A percentile compares a stretch with the other conserved stretches of the same genome.
phyloP scores from a whole-genome alignment of 2,329 filamentous ascomycete species.

The Epichloe typhina region DNA sequence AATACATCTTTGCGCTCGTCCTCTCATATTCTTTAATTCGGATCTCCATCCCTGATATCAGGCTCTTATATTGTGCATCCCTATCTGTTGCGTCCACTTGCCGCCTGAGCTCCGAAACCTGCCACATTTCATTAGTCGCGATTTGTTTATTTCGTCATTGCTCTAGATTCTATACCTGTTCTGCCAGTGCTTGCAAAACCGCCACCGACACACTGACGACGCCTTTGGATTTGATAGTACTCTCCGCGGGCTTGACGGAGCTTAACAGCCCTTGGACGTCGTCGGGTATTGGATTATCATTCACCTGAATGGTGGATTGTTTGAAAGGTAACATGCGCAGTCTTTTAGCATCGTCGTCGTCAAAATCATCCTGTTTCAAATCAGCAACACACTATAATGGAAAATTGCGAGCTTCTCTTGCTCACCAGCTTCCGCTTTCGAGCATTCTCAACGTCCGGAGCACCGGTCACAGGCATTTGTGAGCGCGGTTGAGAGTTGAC shows the following conservation, averaged over 20 bases:
- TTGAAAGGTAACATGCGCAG: constrained; percentile 14
- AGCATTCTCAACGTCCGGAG: constrained; percentile 13
- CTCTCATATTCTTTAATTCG: constrained; percentile 32
- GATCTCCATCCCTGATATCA: constrained; percentile 30
- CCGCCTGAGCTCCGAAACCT: constrained; percentile 20
- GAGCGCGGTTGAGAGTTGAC: constrained; percentile 23
- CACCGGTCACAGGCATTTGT: constrained; percentile 13
- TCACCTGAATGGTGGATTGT: constrained; percentile 10
- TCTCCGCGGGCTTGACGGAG: constrained; percentile 7
- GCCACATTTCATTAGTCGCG: background rate
- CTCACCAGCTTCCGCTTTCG: constrained; percentile 39
- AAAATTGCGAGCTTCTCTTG: background rate
- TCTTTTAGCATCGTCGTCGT: constrained; percentile 17
- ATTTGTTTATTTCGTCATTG: background rate
- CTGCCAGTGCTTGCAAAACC: constrained; percentile 25
- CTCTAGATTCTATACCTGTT: constrained; percentile 18
- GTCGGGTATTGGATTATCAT: constrained; percentile 20
- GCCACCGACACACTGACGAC: constrained; percentile 17
- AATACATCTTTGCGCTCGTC: constrained; percentile 31
- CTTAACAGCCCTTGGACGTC: constrained; percentile 19
- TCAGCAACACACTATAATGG: background rate
- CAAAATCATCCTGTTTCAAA: constrained; percentile 18
- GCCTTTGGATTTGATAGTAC: constrained; percentile 8
- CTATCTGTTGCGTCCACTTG: constrained; percentile 14
- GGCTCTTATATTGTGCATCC: constrained; percentile 24